Conservation (phyloP, 345 rosid species). For the Aethionema arabicum region DNA sequence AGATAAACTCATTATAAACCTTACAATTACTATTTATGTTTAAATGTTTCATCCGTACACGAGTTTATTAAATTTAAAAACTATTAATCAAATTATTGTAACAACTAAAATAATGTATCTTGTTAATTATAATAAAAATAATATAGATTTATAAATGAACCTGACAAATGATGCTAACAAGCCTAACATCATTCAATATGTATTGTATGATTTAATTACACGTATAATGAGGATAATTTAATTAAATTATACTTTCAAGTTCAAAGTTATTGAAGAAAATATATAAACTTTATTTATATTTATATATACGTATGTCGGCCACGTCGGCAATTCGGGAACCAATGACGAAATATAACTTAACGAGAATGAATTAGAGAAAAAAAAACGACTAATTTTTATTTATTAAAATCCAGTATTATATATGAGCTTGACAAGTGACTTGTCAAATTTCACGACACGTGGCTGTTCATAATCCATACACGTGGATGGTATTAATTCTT, state of each 20-base stretch:
- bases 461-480: slow-evolving; percentile 5
- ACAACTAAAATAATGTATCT: too few relatives aligned
- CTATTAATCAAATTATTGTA: too few relatives aligned
- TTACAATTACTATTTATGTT: neutral
- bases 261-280: neutral
- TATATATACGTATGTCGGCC: slow-evolving; percentile 30
- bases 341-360: slow-evolving; percentile 24
- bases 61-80: too few relatives aligned
- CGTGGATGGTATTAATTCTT: slow-evolving; percentile 7
- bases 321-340: slow-evolving; percentile 24
- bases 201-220: slow-evolving; percentile 6
- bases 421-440: slow-evolving; percentile 17
- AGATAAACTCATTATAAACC: neutral
- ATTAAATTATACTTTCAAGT: neutral
- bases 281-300: neutral
- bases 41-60: too few relatives aligned
- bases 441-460: slow-evolving; percentile 3
- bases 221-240: slow-evolving; percentile 20
- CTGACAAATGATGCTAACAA: too few relatives aligned
- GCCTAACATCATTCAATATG: neutral
- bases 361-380: slow-evolving; percentile 21
- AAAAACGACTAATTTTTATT: slow-evolving; percentile 20
- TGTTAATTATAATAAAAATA: too few relatives aligned
- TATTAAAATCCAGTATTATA: neutral
- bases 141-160: too few relatives aligned